Evolutionary conservation across 345 rosid genomes (phyloP).

Genomic region (Lumnitzera racemosa): DNA sequence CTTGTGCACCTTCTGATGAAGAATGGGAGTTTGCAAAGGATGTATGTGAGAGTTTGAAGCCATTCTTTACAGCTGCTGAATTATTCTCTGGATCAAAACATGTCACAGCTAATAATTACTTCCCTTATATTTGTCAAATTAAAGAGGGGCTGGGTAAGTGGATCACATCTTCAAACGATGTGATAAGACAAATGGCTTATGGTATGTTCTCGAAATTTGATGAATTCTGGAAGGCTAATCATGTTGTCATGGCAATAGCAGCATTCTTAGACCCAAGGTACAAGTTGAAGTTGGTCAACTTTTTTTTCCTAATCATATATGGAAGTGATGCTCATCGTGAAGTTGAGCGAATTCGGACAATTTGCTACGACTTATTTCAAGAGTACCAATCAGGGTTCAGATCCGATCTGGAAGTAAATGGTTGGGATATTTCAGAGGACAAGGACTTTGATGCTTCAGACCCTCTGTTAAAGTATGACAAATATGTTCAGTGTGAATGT

Average conservation of each 20-base stretch:
- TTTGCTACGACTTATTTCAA: background rate
- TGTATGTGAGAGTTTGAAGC: constrained; percentile 1
- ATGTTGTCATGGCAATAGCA: constrained; percentile 4
- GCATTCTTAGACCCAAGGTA: constrained; percentile 7
- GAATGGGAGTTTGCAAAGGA: constrained; percentile 10
- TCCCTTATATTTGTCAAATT: constrained; percentile 5
- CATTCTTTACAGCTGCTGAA: constrained; percentile 1
- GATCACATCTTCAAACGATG: constrained; percentile 2
- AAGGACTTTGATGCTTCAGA: background rate
- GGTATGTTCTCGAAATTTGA: background rate
- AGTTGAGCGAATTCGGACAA: constrained; percentile 3
- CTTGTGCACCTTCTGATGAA: background rate
- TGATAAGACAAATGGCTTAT: background rate
- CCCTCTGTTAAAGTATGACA: background rate
- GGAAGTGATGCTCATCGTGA: constrained; percentile 1
- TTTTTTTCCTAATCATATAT: constrained; percentile 2
- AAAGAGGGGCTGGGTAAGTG: constrained; percentile 1
- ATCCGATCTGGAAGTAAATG: background rate
- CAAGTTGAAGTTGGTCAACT: constrained; percentile 2
- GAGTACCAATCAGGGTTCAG: constrained; percentile 3
- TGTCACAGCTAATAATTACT: background rate
- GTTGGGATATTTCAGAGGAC: background rate
- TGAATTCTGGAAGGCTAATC: constrained; percentile 5
- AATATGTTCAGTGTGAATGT: background rate
- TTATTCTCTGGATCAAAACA: constrained; percentile 2